phyloP scores from a whole-genome alignment of 1,139 yeast genomes.

The Lodderomyces theae region DNA sequence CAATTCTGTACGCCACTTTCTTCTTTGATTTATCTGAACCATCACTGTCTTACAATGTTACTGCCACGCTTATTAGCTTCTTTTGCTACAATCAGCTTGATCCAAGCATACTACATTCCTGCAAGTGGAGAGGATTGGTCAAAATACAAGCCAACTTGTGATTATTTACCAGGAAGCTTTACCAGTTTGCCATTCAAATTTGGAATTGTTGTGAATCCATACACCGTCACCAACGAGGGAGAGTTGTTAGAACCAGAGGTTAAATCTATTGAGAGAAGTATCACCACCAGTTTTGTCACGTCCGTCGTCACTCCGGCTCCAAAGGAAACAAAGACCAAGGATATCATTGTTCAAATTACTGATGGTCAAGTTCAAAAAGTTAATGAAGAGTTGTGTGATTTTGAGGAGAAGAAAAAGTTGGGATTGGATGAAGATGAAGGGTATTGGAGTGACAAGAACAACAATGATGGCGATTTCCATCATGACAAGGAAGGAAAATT shows the following conservation, averaged over 20 bases:
- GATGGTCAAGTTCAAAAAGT: slow-evolving; percentile 34
- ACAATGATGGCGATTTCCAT: neutral
- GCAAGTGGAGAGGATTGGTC: slow-evolving; percentile 38
- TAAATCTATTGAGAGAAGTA: slow-evolving; percentile 16
- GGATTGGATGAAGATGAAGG: slow-evolving; percentile 3
- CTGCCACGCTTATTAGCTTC: slow-evolving; percentile 6
- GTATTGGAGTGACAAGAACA: neutral
- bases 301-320: slow-evolving; percentile 23
- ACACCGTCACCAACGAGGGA: slow-evolving; percentile 18
- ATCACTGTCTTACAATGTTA: slow-evolving; percentile 4
- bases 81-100: slow-evolving; percentile 4
- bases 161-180: slow-evolving; percentile 19
- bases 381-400: slow-evolving; percentile 9
- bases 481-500: slow-evolving; percentile 3
- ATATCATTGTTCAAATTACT: slow-evolving; percentile 24
- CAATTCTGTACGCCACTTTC: neutral
- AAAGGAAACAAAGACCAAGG: slow-evolving; percentile 24
- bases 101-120: slow-evolving; percentile 24
- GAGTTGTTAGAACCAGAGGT: slow-evolving; percentile 16
- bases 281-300: slow-evolving; percentile 21
- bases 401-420: neutral
- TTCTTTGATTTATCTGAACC: too few relatives aligned
- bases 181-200: slow-evolving; percentile 30
- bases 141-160: slow-evolving; percentile 24
- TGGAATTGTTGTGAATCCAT: slow-evolving; percentile 35